Base-by-base conservation (phyloP, 805 yeast species). In the Lachancea cidri region DNA sequence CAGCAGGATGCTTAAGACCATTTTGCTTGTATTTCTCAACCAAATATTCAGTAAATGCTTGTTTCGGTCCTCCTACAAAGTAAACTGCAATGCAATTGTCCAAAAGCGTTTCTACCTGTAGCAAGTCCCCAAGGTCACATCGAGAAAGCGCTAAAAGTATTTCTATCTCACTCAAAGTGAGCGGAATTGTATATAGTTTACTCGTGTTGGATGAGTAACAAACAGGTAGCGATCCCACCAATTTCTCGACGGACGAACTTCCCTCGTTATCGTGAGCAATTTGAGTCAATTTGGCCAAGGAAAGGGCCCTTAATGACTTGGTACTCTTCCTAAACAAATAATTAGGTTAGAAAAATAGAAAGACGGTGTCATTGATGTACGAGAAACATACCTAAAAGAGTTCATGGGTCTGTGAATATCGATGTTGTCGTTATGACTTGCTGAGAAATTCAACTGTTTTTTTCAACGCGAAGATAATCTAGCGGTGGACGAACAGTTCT, bases 81-180 rank as follows among this genome's bases (percentile, higher is more conserved):
- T 78, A 77, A 1, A 67, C 57, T 3, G 68, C 46, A 38, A 79
- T 58, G 35, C 73, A 71, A 7, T 66, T 56, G 24, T 65, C 52
- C 15, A 79, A 53, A 19, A 69, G 42, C 4, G 59, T 54, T 11
- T 41, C 34, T 1, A 76, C 78, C 35, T 72, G 73, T 1, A 57
- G 54, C 17, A 53, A 49, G 27, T 60, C 62, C 36, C 59, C 44
- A 7, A 66, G 62, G 4, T 43, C 42, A 3, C 71, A 54, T 8
- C 70, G 52, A 45, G 80, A 67, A n/a, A 79, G 58, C 0, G 83
- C 76, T 31, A 72, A 41, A 38, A 79, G 57, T 9, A 75, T 70
- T 50, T 79, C 84, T 54, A 72, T 68, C 45, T 79, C 83, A 43
- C 71, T 74, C 30, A 68, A 60, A 2, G 76, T 61, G 44, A 76